Base-by-base conservation (phyloP, 1,284 basidiomycete species). In the Serendipita sp. region DNA sequence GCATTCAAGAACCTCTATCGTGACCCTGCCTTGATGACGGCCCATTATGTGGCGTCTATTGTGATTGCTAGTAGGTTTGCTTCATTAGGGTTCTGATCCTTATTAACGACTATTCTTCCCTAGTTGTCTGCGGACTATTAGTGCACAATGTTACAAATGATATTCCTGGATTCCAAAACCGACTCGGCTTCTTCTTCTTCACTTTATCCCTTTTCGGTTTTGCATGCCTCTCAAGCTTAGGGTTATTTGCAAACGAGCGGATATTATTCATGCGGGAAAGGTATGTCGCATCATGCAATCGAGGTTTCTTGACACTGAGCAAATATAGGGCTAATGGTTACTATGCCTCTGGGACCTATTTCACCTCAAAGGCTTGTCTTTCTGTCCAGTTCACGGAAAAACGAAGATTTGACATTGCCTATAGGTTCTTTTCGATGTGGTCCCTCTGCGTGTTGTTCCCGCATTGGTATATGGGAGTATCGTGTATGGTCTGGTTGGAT, bases 1-100 rank as follows among this genome's bases (percentile, higher is more conserved):
- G 93, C 94, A n/a, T 99, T 98, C 79, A 98, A 98, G 82, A 98
- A 98, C 71, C 74, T 98, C 64, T 93, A 94, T 72, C 83, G 95
- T 42, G 93, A 99, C 71, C 94, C 95, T 0, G 87, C 93, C 64
- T 74, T 98, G 62, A 81, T 99, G 78, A 80, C 85, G 8, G 86
- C 93, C 2, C 95, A 99, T 74, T 99, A 98, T 74, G 71, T 85
- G 32, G 85, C 91, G 13, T 85, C 93, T 0, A 82, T 98, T 67
- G 79, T 79, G 3, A 80, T 96, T 55, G 95, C 93, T 15, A 69
- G 89, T 87, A 70, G 77, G 88, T 79, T 3, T 58, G 29, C 61
- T 60, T 32, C 32, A 60, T 50, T 49, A 5, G 35, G 12, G 6
- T 6, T 38, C 35, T 38, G 13, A 61, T 60, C 49, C 44, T 53